A percentile compares a stretch with the other conserved stretches of the same genome.
phyloP scores from a whole-genome alignment of 2,329 filamentous ascomycete genomes.

The Uncinocarpus reesii region DNA sequence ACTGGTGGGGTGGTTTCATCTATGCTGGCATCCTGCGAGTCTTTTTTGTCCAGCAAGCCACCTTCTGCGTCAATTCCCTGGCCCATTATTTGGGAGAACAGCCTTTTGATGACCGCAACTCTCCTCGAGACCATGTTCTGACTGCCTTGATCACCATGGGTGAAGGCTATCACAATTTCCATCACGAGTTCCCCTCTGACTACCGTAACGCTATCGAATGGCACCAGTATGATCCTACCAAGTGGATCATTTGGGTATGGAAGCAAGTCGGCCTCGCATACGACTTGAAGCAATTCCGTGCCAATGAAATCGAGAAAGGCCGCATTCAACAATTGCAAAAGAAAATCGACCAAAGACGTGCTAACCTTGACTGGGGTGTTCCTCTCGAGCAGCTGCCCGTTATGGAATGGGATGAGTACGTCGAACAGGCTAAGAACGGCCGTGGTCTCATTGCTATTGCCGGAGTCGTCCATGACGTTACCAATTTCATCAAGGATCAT shows the following conservation, averaged over 20 bases:
- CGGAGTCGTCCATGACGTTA: conserved; percentile 77
- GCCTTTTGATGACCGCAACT: conserved; percentile 88
- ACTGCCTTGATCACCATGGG: conserved; percentile 77
- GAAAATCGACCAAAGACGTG: conserved; percentile 81
- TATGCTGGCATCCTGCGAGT: conserved; percentile 78
- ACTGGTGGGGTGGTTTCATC: conserved; percentile 71
- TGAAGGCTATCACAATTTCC: conserved; percentile 91
- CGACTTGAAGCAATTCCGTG: conserved; percentile 81
- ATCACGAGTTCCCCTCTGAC: conserved; percentile 87
- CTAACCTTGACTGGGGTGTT: conserved; percentile 73
- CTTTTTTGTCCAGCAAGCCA: conserved; percentile 84
- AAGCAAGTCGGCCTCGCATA: conserved; percentile 76
- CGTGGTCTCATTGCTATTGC: conserved; percentile 67
- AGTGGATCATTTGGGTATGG: conserved; percentile 78
- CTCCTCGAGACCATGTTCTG: conserved; percentile 75
- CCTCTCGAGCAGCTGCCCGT: conserved; percentile 78
- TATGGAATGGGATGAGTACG: conserved; percentile 77
- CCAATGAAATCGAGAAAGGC: conserved; percentile 88
- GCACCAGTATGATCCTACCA: conserved; percentile 87
- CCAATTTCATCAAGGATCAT: conserved; percentile 76
- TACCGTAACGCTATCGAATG: conserved; percentile 87
- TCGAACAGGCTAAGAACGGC: conserved; percentile 65
- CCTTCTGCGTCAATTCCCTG: conserved; percentile 85
- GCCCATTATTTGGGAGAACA: conserved; percentile 88
- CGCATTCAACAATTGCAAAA: conserved; percentile 81